Evolutionary conservation across 352 stramenopile species (phyloP), one percentile per base, ranked within the genome.

Genomic region (Salisapilia sapeloensis): DNA sequence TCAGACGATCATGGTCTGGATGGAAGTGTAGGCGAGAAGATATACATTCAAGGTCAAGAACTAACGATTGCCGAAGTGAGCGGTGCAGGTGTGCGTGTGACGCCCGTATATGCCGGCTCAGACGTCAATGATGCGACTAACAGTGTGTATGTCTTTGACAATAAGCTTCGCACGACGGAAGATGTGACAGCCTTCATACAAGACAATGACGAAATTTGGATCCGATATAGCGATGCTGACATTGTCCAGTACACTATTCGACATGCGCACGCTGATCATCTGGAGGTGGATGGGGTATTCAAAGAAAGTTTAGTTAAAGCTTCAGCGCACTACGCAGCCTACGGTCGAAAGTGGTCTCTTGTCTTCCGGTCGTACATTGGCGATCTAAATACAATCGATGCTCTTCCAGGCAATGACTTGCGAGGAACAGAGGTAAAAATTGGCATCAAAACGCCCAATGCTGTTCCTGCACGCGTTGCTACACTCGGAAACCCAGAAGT

Each of bases 361-460:
- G 51, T 80, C 2, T 87, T 87, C 19, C 60, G 69, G 1, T 84
- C 69, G 0, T 83, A 69, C 29, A 36, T 57, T 9, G 65, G 51
- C 6, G 50, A 55, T 29, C 38, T 87, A 6, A 45, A 65, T 10
- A 74, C 58, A 0, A 42, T 85, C 12, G 61, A 84, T 10, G 61
- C 59, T 4, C 34, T 78, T 2, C 69, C 72, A 14, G 51, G 51
- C 1, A 62, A 70, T 18, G 50, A 80, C 32, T 81, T 57, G 53
- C 52, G 60, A 4, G 72, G 72, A 5, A 76, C 62, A 0, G 47
- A 52, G 1, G 58, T 54, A 17, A 55, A 63, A 1, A 58, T 87
- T 14, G 56, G 63, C 1, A 64, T 51, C 5, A 44, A 38, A n/a
- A 54, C 48, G 6, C 44, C 66, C 0, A 56, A 53, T 4, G 40